Conservation (phyloP, 1,139 yeast species). For the Tardiomyces digboiensis region DNA sequence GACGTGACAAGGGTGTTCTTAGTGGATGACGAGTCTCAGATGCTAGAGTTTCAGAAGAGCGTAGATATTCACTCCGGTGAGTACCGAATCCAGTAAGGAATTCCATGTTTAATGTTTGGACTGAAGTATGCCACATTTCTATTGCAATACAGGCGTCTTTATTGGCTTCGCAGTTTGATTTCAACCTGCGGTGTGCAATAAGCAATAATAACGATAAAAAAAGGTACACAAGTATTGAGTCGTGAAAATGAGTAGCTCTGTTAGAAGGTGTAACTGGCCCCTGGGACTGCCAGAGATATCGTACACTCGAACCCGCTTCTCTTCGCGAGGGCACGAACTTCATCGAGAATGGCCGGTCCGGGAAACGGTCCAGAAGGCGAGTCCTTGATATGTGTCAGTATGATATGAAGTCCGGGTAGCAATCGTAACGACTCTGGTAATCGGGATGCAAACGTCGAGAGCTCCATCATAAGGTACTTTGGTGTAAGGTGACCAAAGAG, state of each 20-base stretch:
- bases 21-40: constrained; percentile 30
- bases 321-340: neutral
- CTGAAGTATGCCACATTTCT: too few species aligned
- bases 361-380: constrained; percentile 5
- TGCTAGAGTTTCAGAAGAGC: constrained; percentile 66
- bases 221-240: too few species aligned
- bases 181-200: too few species aligned
- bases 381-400: constrained; percentile 71
- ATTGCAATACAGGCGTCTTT: too few species aligned
- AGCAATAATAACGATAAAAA: too few species aligned
- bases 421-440: constrained; percentile 3
- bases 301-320: neutral
- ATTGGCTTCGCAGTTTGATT: too few species aligned
- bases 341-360: constrained; percentile 1
- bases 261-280: neutral
- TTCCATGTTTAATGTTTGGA: neutral
- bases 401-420: constrained; percentile 40
- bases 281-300: neutral
- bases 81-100: constrained; percentile 41
- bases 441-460: constrained; percentile 30
- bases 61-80: constrained; percentile 54
- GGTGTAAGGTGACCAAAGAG: constrained; percentile 82
- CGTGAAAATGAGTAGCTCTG: too few species aligned
- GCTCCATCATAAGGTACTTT: constrained; percentile 45
- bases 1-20: constrained; percentile 36